Conservation (phyloP, 2,329 filamentous ascomycete species). For the Diaporthe longicolla region DNA sequence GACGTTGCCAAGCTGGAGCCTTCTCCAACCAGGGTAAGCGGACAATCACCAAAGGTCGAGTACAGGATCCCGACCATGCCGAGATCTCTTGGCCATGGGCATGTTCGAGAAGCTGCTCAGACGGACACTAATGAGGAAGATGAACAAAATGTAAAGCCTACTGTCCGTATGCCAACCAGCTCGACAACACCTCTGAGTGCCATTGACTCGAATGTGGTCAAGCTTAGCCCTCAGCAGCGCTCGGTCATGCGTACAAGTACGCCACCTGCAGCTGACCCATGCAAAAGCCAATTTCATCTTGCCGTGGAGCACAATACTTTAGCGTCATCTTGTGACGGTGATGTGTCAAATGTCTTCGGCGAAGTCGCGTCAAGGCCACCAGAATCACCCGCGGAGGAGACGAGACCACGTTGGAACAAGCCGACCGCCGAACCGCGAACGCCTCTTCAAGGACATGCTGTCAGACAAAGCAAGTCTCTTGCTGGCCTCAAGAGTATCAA, state of each 20-base stretch:
- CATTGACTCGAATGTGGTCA: constrained; percentile 47
- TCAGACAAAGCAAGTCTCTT: constrained; percentile 33
- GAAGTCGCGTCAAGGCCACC: constrained; percentile 4
- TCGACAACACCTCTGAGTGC: constrained; percentile 44
- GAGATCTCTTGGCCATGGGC: constrained; percentile 47
- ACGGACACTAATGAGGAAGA: constrained; percentile 51
- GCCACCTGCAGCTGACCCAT: constrained; percentile 34
- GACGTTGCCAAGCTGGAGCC: constrained; percentile 55
- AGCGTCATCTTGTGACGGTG: background rate
- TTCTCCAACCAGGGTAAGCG: constrained; percentile 45
- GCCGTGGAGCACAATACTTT: background rate
- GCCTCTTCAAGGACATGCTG: constrained; percentile 19
- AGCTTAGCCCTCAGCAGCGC: constrained; percentile 43
- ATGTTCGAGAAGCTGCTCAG: constrained; percentile 56
- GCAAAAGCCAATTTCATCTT: constrained; percentile 37
- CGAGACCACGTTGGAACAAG: background rate
- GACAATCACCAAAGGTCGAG: constrained; percentile 48
- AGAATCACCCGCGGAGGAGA: constrained; percentile 4
- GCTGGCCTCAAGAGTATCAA: constrained; percentile 17
- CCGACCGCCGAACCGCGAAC: constrained; percentile 5
- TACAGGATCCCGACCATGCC: constrained; percentile 46
- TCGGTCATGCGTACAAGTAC: constrained; percentile 43
- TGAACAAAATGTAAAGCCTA: constrained; percentile 38
- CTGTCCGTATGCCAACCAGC: constrained; percentile 43
- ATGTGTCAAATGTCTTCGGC: background rate